Conservation (phyloP, 495 filamentous ascomycete genomes). For the Hypoxylon trugodes region DNA sequence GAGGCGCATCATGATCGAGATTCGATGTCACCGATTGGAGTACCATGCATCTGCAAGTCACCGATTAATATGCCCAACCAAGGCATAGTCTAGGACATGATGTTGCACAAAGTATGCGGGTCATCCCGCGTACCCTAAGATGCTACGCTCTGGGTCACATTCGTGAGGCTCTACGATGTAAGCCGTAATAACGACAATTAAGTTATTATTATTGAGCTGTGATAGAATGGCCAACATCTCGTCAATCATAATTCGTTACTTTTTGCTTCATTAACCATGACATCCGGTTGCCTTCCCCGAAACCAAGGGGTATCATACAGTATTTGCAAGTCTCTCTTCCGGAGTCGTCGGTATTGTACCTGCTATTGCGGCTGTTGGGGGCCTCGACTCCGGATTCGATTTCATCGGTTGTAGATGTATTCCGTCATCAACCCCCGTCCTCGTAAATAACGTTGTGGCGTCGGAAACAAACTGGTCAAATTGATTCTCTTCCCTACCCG, state of each 20-base stretch:
- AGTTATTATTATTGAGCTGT: neutral
- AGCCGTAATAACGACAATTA: conserved; percentile 10
- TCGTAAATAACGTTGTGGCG: conserved; percentile 29
- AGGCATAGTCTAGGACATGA: neutral
- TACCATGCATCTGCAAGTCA: neutral
- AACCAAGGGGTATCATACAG: conserved; percentile 14
- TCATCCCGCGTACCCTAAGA: neutral
- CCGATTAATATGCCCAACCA: neutral
- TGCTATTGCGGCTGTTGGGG: too few species aligned
- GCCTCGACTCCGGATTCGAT: conserved; percentile 4
- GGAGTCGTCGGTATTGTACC: conserved; percentile 2
- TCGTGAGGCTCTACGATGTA: neutral
- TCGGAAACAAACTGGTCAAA: conserved; percentile 27
- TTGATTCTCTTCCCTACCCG: neutral
- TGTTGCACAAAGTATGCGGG: conserved; percentile 2
- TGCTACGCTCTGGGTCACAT: neutral
- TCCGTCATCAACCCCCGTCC: conserved; percentile 13
- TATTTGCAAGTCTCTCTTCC: conserved; percentile 15
- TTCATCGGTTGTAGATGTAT: conserved; percentile 20
- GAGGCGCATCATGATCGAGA: neutral
- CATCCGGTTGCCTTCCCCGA: neutral
- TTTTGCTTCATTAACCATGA: conserved; percentile 8
- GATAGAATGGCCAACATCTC: neutral
- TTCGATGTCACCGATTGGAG: neutral
- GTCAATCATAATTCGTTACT: conserved; percentile 26